These are phyloP conservation scores for Penicillium maclennaniae DNA, from an alignment of 495 filamentous ascomycete species.

Conservation along the genomic window DNA sequence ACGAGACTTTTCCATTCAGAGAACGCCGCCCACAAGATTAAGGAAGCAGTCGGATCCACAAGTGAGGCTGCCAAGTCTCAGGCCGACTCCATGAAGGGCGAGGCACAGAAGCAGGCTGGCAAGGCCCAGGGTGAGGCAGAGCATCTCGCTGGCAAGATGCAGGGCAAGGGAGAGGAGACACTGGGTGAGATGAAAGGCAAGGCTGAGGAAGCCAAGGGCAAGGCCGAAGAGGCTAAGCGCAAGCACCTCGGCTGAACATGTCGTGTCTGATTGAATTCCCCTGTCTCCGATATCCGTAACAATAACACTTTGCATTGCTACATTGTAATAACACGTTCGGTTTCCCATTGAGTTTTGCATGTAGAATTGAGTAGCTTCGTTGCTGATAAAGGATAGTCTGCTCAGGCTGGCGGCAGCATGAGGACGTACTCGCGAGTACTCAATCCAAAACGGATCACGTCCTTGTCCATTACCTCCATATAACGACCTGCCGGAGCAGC, in stretches of 20 bases:
- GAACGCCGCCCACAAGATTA: conserved; percentile 39
- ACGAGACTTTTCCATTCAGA: conserved; percentile 29
- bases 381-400: not conserved
- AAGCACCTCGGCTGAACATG: conserved; percentile 19
- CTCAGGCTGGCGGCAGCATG: conserved; percentile 52
- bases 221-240: conserved; percentile 36
- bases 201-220: conserved; percentile 36
- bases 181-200: conserved; percentile 40
- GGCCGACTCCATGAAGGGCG: conserved; percentile 32
- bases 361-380: not conserved
- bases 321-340: not conserved
- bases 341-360: not conserved
- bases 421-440: conserved; percentile 85
- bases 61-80: conserved; percentile 34
- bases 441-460: conserved; percentile 81
- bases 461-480: conserved; percentile 81
- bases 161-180: conserved; percentile 24
- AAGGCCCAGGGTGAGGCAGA: conserved; percentile 41
- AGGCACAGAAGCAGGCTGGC: conserved; percentile 35
- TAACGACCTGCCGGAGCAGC: conserved; percentile 69
- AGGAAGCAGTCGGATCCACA: conserved; percentile 34
- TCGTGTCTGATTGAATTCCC: not conserved
- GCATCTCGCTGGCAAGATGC: conserved; percentile 38
- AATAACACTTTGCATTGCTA: not conserved
- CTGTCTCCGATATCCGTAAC: not conserved